These are phyloP conservation scores for Graphiopsis chlorocephala DNA, from an alignment of 2,329 filamentous ascomycete genomes.

Conservation along the genomic window DNA sequence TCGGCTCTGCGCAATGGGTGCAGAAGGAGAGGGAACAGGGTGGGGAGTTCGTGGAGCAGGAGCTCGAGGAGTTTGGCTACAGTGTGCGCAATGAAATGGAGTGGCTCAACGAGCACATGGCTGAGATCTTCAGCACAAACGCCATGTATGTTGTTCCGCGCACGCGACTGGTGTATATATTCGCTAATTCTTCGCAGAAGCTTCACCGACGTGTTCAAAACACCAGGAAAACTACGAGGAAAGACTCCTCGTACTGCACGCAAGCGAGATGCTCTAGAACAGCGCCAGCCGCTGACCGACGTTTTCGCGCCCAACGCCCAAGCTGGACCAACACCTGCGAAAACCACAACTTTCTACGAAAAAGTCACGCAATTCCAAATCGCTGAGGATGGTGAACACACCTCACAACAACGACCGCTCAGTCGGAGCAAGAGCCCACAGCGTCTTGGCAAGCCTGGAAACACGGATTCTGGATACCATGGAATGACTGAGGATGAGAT, in stretches of 20 bases:
- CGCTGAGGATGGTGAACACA: constrained; percentile 52
- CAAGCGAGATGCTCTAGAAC: constrained; percentile 56
- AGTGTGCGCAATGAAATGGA: constrained; percentile 91
- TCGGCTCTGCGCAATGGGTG: constrained; percentile 64
- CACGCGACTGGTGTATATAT: constrained; percentile 8
- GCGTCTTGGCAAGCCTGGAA: constrained; percentile 34
- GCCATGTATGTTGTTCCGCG: constrained; percentile 65
- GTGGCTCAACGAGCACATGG: constrained; percentile 99
- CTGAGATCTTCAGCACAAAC: constrained; percentile 82
- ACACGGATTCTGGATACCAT: constrained; percentile 68
- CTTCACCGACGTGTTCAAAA: constrained; percentile 94
- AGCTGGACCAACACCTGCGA: constrained; percentile 52
- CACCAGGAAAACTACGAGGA: constrained; percentile 76
- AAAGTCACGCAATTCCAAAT: constrained; percentile 60
- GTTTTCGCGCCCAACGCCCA: constrained; percentile 47
- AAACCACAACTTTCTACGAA: constrained; percentile 49
- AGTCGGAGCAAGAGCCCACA: constrained; percentile 34
- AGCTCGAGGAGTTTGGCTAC: constrained; percentile 90
- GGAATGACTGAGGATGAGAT: constrained; percentile 60
- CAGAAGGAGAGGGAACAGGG: constrained; percentile 78
- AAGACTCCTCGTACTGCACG: constrained; percentile 73
- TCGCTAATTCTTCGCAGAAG: constrained; percentile 59
- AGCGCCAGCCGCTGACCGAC: constrained; percentile 54
- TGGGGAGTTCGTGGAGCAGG: constrained; percentile 70
- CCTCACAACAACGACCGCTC: constrained; percentile 24